These are phyloP conservation scores for Diaporthe capsici DNA, from an alignment of 2,329 filamentous ascomycete species.

Conservation along the genomic window DNA sequence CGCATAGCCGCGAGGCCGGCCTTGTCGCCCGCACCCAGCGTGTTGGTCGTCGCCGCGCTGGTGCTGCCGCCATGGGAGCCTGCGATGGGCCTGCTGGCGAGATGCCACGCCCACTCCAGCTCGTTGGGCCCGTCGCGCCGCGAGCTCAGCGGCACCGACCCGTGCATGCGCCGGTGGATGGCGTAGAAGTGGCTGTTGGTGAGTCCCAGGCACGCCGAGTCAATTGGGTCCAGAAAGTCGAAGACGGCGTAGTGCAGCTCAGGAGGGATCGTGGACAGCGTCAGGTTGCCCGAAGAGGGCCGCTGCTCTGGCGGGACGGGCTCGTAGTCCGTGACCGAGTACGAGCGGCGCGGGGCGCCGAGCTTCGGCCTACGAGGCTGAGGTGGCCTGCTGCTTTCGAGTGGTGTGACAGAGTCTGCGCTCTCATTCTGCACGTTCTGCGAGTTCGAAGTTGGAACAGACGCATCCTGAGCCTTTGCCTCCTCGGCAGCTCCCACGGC, in stretches of 20 bases:
- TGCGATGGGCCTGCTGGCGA: slow-evolving; percentile 58
- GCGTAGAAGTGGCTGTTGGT: slow-evolving; percentile 70
- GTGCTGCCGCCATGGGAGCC: slow-evolving; percentile 35
- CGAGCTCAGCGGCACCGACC: slow-evolving; percentile 67
- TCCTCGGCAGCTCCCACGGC: background rate
- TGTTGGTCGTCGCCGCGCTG: slow-evolving; percentile 30
- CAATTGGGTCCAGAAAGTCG: slow-evolving; percentile 74
- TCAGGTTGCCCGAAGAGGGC: slow-evolving; percentile 57
- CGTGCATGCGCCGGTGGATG: slow-evolving; percentile 70
- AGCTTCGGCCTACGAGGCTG: slow-evolving; percentile 52
- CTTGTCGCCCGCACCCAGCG: slow-evolving; percentile 39
- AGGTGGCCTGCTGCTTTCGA: slow-evolving; percentile 42
- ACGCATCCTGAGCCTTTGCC: slow-evolving; percentile 12
- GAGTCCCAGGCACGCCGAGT: slow-evolving; percentile 73
- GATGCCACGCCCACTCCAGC: slow-evolving; percentile 75
- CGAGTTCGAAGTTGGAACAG: background rate
- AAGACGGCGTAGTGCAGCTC: slow-evolving; percentile 74
- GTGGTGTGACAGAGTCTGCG: slow-evolving; percentile 41
- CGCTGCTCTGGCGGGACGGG: slow-evolving; percentile 65
- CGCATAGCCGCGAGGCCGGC: slow-evolving; percentile 61
- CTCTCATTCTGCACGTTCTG: slow-evolving; percentile 39
- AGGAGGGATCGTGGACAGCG: slow-evolving; percentile 66
- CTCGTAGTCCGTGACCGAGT: slow-evolving; percentile 73
- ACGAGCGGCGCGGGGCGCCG: slow-evolving; percentile 67
- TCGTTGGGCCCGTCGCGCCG: slow-evolving; percentile 73